Base-by-base conservation (phyloP, 2,329 filamentous ascomycete species). In the Pseudogymnoascus sp. region DNA sequence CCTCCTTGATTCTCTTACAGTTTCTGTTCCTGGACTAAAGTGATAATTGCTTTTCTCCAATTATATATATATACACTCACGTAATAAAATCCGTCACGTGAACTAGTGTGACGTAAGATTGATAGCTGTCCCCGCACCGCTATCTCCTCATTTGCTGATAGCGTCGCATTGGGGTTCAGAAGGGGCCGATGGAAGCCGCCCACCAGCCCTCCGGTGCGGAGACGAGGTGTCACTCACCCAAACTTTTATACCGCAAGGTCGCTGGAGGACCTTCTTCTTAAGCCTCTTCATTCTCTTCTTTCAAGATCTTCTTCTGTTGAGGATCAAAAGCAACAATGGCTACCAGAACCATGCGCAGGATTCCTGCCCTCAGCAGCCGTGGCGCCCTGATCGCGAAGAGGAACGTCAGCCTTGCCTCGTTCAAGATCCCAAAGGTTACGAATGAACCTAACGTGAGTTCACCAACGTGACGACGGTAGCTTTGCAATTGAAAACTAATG, bases 381-480 rank as follows among this genome's bases (percentile, higher is more conserved):
- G 25, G 7, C 11, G n/a, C 25, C 46, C 46, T 53, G 5, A 28
- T n/a, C 1, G 46, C 46, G 46, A 53, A 31, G 25, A 31, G 46
- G 25, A 53, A 31, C 25, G 5, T 53, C 46, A 53, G 25, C 46
- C 25, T 53, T 11, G 46, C 46, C n/a, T 53, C 86, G 66, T 97
- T 97, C 84, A 93, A 91, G 80, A 84, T 93, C 61, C 95, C 95
- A 60, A 87, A 87, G 67, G 85, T 97, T 70, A 81, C 85, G 74
- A 99, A 99, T 75, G 95, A 99, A 79, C 91, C 91, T n/a, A 99
- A 97, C 75, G 93, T 96, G 77, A 76, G 90, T 82, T 36, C 62
- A 16, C n/a, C 1, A 23, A 14, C 12, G 62, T 28, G 34, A 61
- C 42, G 44, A 16, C 5, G 3, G 44, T 4, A n/a, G 10, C 6